Percentiles rank a stretch among this genome's conserved stretches.
These are phyloP conservation scores for rapeseed (Brassica napus) DNA, from an alignment of 345 rosid species.

Conservation along the genomic window Da-Ae NC_063438.1:2820501-2821000, in stretches of 20 bases:
- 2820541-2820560: not conserved
- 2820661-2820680: not conserved
- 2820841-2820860: constrained; percentile 16
- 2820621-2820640: not conserved
- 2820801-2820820: not conserved
- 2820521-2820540: constrained; percentile 8
- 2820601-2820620: not conserved
- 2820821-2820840: constrained; percentile 26
- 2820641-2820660: not conserved
- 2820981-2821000: not conserved
- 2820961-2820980: not conserved
- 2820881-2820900: not conserved
- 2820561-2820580: not conserved
- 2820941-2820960: not conserved
- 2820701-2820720: constrained; percentile 23
- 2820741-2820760: constrained; percentile 22
- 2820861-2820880: constrained; percentile 36
- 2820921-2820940: not conserved
- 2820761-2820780: constrained; percentile 38
- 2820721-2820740: constrained; percentile 2
- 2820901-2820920: not conserved
- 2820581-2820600: not conserved
- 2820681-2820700: constrained; percentile 25
- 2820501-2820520: constrained; percentile 29
- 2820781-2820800: constrained; percentile 28